phyloP scores from a whole-genome alignment of 192 early-diverging fungal genomes.

The Backusella australiensis region DNA sequence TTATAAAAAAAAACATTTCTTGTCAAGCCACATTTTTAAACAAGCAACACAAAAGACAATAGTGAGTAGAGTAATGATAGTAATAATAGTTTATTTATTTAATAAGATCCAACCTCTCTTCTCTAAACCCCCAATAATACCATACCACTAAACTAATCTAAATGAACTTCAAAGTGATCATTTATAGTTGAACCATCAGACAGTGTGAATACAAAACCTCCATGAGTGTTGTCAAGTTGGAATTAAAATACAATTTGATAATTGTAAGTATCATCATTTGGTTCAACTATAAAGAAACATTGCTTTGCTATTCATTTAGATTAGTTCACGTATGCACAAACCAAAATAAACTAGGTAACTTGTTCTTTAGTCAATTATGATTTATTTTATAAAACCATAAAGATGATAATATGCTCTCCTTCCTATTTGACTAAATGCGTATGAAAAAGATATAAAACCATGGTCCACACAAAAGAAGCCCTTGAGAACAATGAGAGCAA shows the following conservation, averaged over 20 bases:
- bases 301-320: not conserved
- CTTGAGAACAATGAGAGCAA: not conserved
- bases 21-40: not conserved
- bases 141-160: not conserved
- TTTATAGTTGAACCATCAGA: constrained; percentile 5
- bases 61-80: not conserved
- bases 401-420: not conserved
- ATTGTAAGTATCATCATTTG: constrained; percentile 3
- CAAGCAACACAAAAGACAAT: not conserved
- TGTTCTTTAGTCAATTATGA: not conserved
- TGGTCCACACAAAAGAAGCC: not conserved
- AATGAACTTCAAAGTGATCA: not conserved
- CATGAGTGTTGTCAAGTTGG: not conserved
- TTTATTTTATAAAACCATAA: not conserved
- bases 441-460: constrained; percentile 17
- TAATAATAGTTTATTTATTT: too few species aligned
- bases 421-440: not conserved
- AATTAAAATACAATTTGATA: not conserved
- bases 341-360: not conserved
- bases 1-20: too few species aligned
- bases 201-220: constrained; percentile 23
- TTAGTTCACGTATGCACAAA: not conserved
- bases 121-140: not conserved
- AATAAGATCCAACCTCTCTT: not conserved
- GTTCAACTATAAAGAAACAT: not conserved